phyloP scores from a whole-genome alignment of 306 rosid species.

The Abrus pulchellus region DNA sequence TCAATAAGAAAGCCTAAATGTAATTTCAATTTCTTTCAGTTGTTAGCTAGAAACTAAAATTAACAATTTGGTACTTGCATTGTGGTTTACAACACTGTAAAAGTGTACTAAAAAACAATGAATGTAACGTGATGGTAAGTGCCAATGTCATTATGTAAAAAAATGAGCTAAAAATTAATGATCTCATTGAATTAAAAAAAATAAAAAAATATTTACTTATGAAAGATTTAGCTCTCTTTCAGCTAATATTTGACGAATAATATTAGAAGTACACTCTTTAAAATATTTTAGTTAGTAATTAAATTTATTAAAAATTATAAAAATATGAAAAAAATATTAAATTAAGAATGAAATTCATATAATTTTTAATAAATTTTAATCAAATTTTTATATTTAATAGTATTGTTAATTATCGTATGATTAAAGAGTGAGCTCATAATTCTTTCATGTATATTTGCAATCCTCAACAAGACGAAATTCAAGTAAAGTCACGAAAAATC shows the following conservation, averaged over 20 bases:
- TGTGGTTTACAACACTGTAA: not conserved
- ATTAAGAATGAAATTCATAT: no score
- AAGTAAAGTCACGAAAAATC: not conserved
- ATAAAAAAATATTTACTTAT: not conserved
- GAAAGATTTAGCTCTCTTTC: not conserved
- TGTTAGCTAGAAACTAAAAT: not conserved
- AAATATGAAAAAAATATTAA: no score
- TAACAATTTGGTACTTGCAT: not conserved
- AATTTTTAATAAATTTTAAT: no score
- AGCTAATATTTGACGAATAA: not conserved
- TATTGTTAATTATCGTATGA: no score
- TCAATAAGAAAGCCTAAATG: slow-evolving; percentile 1
- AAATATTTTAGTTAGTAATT: no score
- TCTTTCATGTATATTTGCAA: not conserved
- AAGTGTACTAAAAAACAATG: not conserved
- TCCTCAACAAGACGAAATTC: not conserved
- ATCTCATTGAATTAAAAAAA: not conserved
- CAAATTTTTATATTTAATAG: no score
- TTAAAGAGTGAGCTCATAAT: not conserved
- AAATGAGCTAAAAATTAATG: not conserved
- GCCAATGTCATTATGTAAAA: not conserved
- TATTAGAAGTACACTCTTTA: no score
- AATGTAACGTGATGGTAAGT: not conserved
- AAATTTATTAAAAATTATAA: no score
- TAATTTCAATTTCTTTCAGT: not conserved